Evolutionary conservation across 1,139 yeast genomes (phyloP), one percentile per base, ranked within the genome.

Genomic region (Candida dubliniensis): DNA sequence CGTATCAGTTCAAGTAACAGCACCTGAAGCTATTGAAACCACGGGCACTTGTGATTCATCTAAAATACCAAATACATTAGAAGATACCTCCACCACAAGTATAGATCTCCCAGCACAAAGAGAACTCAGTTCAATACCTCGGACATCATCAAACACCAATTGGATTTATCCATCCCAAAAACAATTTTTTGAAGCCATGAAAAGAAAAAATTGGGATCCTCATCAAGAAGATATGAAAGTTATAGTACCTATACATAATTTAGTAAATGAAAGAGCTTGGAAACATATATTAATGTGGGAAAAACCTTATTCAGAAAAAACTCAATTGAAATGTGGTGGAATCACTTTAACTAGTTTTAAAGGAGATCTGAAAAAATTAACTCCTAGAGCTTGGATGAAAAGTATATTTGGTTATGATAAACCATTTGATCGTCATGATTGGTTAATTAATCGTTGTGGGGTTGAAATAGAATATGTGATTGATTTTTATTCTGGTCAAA

Each of bases 141-240:
- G 96, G 42, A 85, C 95, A 0, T 79, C 80, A 2, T 61, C 72
- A 18, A 66, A 69, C 3, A 52, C 72, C 1, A 86, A 90, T 67
- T 93, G 99, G 99, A 77, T 93, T 1, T 93, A 93, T 59, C 99
- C 99, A 8, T 87, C 96, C 1, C 96, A 93, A 62, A 88, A 88
- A 61, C 98, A 91, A 69, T 93, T 93, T 60, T 93, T 74, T 62
- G 95, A 88, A 49, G 97, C 98, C 11, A 93, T 93, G 98, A 74
- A 79, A 54, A 79, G 98, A 48, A 93, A 93, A 60, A 79, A 87
- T 49, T 89, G 96, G 91, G 77, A 83, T 44, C 97, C 98, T 2
- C 70, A 79, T 12, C 86, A 87, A 0, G 64, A 69, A 8, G 98
- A 91, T 59, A 93, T 93, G 98, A 73, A 81, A 52, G 79, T 95